These are phyloP conservation scores for Fusarium mangiferae DNA, from an alignment of 2,329 filamentous ascomycete species.

Conservation along the genomic window DNA sequence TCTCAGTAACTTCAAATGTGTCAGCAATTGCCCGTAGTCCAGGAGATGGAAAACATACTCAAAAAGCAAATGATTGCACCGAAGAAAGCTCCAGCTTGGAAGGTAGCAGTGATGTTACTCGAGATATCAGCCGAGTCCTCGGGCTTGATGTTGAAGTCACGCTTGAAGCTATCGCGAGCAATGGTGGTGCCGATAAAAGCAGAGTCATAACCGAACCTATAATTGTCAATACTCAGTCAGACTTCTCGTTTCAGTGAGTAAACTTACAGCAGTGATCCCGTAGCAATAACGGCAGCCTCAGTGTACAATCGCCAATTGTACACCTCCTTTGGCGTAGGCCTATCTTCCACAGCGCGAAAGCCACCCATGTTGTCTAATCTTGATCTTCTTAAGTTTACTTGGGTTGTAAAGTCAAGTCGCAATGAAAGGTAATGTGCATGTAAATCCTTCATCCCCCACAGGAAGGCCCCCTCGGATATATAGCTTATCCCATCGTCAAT, in stretches of 20 bases:
- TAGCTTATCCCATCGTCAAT: slow-evolving; percentile 33
- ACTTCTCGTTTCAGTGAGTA: accelerated
- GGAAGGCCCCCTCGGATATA: slow-evolving; percentile 32
- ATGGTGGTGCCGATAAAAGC: slow-evolving; percentile 67
- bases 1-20: slow-evolving; percentile 52
- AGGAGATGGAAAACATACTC: slow-evolving; percentile 29
- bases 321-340: slow-evolving; percentile 65
- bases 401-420: too few relatives aligned
- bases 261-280: slow-evolving; percentile 55
- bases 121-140: slow-evolving; percentile 47
- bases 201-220: slow-evolving; percentile 63
- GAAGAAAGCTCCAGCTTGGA: slow-evolving; percentile 63
- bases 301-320: slow-evolving; percentile 64
- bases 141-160: slow-evolving; percentile 50
- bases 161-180: slow-evolving; percentile 58
- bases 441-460: slow-evolving; percentile 1
- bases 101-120: slow-evolving; percentile 58
- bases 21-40: neutral
- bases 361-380: slow-evolving; percentile 46
- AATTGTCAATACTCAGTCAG: neutral
- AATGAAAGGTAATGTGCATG: neutral
- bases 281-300: slow-evolving; percentile 59
- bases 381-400: neutral
- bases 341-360: slow-evolving; percentile 62
- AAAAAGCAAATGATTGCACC: slow-evolving; percentile 61